Evolutionary conservation across 257 asterid genomes (phyloP).

Genomic region (Coffea eugenioides): DNA sequence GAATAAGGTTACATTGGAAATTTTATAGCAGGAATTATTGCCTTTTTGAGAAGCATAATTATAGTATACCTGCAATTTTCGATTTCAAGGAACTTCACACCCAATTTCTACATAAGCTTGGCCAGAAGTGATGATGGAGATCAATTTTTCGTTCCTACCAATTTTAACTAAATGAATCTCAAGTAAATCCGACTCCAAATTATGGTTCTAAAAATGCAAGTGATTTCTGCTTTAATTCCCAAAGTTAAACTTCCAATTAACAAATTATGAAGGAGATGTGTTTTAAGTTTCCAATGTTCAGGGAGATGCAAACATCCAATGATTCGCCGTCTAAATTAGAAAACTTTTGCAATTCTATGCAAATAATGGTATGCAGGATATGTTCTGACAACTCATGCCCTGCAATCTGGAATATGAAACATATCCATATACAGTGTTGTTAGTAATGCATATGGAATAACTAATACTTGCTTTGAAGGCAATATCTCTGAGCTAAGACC

Average conservation of each 20-base stretch:
- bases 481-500: slow-evolving; percentile 1
- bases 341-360: neutral
- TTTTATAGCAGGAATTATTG: too few species aligned
- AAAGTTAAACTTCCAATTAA: too few species aligned
- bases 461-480: neutral
- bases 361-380: neutral
- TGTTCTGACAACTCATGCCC: neutral
- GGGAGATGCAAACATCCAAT: neutral
- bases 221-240: neutral
- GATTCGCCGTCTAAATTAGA: neutral
- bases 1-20: too few species aligned
- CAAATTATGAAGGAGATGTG: too few species aligned
- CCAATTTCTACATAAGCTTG: neutral
- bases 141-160: neutral
- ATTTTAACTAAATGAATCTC: neutral
- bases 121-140: neutral
- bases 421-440: neutral
- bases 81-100: too few species aligned
- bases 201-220: neutral
- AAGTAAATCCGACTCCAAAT: neutral
- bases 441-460: neutral
- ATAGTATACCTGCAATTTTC: too few species aligned
- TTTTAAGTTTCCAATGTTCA: neutral
- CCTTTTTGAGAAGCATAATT: too few species aligned
- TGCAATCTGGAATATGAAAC: too few species aligned